A percentile compares a stretch with the other conserved stretches of the same genome.
Conservation (phyloP, 495 filamentous ascomycete species). For the Aspergillus ellipticus region DNA sequence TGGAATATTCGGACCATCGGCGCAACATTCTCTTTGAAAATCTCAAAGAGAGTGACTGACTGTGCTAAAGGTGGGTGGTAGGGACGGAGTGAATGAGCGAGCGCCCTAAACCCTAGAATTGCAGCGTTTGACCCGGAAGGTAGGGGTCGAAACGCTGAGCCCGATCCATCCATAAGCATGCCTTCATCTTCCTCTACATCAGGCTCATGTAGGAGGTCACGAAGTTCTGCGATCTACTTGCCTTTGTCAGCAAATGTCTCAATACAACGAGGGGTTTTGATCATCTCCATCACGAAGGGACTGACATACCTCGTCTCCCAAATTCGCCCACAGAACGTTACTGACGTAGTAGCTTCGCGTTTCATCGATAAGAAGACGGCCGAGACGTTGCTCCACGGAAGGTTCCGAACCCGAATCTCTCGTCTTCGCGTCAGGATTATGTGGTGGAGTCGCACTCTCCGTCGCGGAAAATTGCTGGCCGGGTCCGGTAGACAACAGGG, state of each 20-base stretch:
- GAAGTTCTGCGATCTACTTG: constrained; percentile 50
- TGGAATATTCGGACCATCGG: constrained; percentile 62
- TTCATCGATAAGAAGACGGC: constrained; percentile 68
- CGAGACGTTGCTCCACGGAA: constrained; percentile 38
- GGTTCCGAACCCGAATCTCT: neutral
- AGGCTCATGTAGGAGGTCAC: constrained; percentile 54
- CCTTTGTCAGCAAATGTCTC: neutral
- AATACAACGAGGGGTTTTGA: neutral
- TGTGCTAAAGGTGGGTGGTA: constrained; percentile 52
- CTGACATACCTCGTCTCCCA: constrained; percentile 63
- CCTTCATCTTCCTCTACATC: constrained; percentile 45
- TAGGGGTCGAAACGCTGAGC: constrained; percentile 22
- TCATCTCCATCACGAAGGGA: constrained; percentile 6
- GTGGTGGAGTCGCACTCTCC: neutral
- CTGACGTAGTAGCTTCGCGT: constrained; percentile 71
- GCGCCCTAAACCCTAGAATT: constrained; percentile 56
- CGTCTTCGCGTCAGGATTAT: neutral
- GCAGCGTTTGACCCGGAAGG: constrained; percentile 15
- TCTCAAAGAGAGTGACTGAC: constrained; percentile 58
- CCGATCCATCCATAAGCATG: neutral
- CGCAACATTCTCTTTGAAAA: constrained; percentile 60
- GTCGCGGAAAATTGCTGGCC: neutral
- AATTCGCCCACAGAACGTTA: constrained; percentile 70
- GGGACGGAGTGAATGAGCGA: constrained; percentile 13
- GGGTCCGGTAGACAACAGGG: neutral